Percentiles rank a stretch among this genome's conserved stretches.
These are phyloP conservation scores for Colletotrichum costaricense DNA, from an alignment of 2,329 filamentous ascomycete species.

Conservation along the genomic window DNA sequence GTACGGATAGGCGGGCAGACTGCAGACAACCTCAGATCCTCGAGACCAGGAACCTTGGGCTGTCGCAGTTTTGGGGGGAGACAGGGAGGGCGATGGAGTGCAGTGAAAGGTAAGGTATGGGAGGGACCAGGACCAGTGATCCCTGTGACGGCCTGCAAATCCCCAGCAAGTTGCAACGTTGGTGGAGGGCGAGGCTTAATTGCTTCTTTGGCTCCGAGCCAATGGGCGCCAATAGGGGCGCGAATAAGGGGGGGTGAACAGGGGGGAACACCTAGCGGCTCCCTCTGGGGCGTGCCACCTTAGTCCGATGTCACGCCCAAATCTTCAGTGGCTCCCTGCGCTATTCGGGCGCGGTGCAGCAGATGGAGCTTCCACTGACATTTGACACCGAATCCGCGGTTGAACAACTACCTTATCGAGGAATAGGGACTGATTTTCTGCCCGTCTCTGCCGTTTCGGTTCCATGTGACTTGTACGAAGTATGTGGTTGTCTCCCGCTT, in stretches of 20 bases:
- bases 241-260: constrained; percentile 26
- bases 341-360: constrained; percentile 25
- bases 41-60: not conserved
- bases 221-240: constrained; percentile 15
- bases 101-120: constrained; percentile 6
- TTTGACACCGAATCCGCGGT: constrained; percentile 12
- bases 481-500: not conserved
- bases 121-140: constrained; percentile 23
- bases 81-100: constrained; percentile 31
- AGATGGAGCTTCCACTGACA: constrained; percentile 13
- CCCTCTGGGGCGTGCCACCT: constrained; percentile 19
- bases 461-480: not conserved
- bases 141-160: constrained; percentile 28
- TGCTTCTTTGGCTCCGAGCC: constrained; percentile 33
- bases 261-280: constrained; percentile 14
- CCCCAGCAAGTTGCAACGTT: constrained; percentile 25
- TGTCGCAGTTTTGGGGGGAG: not conserved
- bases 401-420: not conserved
- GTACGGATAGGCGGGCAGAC: not conserved
- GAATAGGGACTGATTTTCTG: not conserved
- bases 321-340: constrained; percentile 20
- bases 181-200: constrained; percentile 34
- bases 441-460: not conserved
- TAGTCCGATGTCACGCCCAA: constrained; percentile 20
- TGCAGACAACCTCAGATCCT: not conserved